Percentiles rank a stretch among this genome's conserved stretches.
Evolutionary conservation across 371 early-diverging fungal genomes (phyloP).

Genomic region (Apophysomyces elegans): DNA sequence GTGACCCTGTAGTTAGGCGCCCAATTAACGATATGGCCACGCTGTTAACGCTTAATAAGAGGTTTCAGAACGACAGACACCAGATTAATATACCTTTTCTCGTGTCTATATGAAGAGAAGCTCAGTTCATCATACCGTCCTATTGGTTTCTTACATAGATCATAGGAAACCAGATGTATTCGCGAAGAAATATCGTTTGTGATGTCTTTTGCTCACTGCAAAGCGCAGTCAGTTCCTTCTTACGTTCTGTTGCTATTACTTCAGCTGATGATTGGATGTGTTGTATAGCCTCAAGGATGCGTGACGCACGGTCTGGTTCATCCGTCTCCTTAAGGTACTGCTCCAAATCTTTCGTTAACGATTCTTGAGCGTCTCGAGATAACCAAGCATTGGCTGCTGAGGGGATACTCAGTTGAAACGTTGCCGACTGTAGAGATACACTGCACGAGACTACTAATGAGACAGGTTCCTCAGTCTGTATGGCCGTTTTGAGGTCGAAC

Average conservation of each 20-base stretch:
- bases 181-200: slow-evolving; percentile 33
- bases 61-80: too few relatives aligned
- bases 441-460: too few relatives aligned
- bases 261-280: slow-evolving; percentile 26
- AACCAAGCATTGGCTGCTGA: slow-evolving; percentile 35
- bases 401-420: slow-evolving; percentile 19
- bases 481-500: background rate
- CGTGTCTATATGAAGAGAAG: too few relatives aligned
- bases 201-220: slow-evolving; percentile 5
- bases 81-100: too few relatives aligned
- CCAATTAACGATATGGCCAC: slow-evolving; percentile 50
- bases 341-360: slow-evolving; percentile 18
- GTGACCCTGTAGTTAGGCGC: slow-evolving; percentile 46
- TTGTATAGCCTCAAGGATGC: slow-evolving; percentile 35
- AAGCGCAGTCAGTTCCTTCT: background rate
- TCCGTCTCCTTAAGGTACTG: slow-evolving; percentile 12
- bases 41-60: slow-evolving; percentile 14
- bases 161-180: slow-evolving; percentile 57
- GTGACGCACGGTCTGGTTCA: slow-evolving; percentile 28
- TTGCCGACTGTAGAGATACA: slow-evolving; percentile 19
- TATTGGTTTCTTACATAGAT: slow-evolving; percentile 23
- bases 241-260: slow-evolving; percentile 13
- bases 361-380: slow-evolving; percentile 33
- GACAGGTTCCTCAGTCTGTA: slow-evolving; percentile 46
- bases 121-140: too few relatives aligned